Evolutionary conservation across 2,329 filamentous ascomycete genomes (phyloP).

Genomic region (Chaetomiaceae sp.): DNA sequence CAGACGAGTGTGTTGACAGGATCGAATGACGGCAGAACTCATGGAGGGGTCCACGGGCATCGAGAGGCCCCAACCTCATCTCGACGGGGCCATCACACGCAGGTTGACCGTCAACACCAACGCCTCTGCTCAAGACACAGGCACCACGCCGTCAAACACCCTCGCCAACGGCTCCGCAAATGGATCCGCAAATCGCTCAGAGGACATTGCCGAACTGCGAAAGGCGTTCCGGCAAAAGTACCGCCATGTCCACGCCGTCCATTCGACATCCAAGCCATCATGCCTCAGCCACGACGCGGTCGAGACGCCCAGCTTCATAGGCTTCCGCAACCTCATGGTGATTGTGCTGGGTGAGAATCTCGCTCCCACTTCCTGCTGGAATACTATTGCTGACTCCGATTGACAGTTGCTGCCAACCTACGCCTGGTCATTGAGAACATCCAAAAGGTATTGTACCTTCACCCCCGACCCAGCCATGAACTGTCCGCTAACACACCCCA

Average conservation of each 20-base stretch:
- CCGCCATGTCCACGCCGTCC: constrained; percentile 85
- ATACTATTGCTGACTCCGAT: neutral
- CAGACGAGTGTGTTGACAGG: too few relatives aligned
- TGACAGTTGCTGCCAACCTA: constrained; percentile 80
- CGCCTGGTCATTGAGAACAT: constrained; percentile 95
- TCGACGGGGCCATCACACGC: neutral
- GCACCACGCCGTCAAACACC: neutral
- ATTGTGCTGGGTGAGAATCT: constrained; percentile 69
- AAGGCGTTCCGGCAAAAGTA: constrained; percentile 61
- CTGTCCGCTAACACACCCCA: constrained; percentile 32
- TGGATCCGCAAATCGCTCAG: constrained; percentile 4
- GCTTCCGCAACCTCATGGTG: constrained; percentile 94
- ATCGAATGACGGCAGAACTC: neutral
- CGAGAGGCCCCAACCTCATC: neutral
- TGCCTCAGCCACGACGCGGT: constrained; percentile 81
- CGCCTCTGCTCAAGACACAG: neutral
- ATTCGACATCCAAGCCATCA: constrained; percentile 67
- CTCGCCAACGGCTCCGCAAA: neutral
- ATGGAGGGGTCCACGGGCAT: neutral
- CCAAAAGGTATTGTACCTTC: constrained; percentile 63
- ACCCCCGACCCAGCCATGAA: neutral
- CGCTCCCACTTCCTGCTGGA: neutral
- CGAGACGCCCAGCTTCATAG: constrained; percentile 75
- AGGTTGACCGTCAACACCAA: neutral
- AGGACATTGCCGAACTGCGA: constrained; percentile 30